Base-by-base conservation (phyloP, 371 early-diverging fungal species). In the Rhizomucor pusillus region DNA sequence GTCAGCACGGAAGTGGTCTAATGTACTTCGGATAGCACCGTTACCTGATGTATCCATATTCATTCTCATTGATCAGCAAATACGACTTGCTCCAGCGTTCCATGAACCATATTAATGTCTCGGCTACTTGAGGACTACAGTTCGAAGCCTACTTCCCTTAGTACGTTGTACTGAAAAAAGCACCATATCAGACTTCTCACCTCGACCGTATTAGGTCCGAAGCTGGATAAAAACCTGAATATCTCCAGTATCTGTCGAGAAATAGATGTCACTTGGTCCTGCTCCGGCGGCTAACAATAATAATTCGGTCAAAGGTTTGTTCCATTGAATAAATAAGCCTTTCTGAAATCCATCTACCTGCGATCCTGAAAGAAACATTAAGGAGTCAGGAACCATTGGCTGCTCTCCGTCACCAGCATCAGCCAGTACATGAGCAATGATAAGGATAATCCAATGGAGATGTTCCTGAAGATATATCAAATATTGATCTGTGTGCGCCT, bases 21-120 rank as follows among this genome's bases (percentile, higher is more conserved):
- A 20, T 23, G n/a, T 33, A 18, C 13, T 34, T 55, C n/a, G 5
- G 5, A 13, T 1, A 50, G n/a, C n/a, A 22, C 16, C 24, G 11
- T 33, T 73, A 83, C 83, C 83, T 82, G 41, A 84, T 73, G 52
- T 64, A 63, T 5, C 74, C 63, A 58, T 88, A 87, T 34, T 88
- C 82, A 12, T 78, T 75, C 25, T 80, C 79, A 47, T 81, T 73
- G 16, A 86, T 34, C 36, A 90, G 77, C 9, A 91, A 59, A 60
- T 88, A 91, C 0, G 90, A 84, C 47, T 80, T 75, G 40, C 77
- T 71, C 90, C 92, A 91, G 19, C 92, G 73, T 52, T 88, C 87
- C 46, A 86, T 66, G 62, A 84, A 91, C 87, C 89, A 88, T 43
- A 89, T 67, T 23, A 90, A 59, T 0, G 89, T 87, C 51, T 89